Evolutionary conservation across 768 basidiomycete species (phyloP), one percentile per base, ranked within the genome.

Genomic region (Clitopilus passeckerianus): DNA sequence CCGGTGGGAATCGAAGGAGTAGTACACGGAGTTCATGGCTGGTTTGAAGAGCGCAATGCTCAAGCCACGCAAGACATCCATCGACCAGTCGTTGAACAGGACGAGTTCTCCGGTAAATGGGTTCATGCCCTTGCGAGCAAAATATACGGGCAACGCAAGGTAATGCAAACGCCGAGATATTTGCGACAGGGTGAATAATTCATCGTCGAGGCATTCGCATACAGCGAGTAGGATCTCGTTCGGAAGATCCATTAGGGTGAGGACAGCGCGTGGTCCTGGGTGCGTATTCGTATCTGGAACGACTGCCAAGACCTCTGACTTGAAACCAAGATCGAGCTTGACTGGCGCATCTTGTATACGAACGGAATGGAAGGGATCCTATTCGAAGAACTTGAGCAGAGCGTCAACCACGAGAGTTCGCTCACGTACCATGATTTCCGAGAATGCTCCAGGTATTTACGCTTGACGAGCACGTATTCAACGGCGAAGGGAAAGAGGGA

Each of bases 151-250:
- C 14, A 72, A 63, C 0, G 69, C 67, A 43, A 72, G 59, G 53
- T 65, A 58, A 60, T 74, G 68, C 10, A 73, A 53, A 30, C 65
- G 63, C 27, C 64, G 61, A 12, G 65, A 73, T 20, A 67, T 56
- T 37, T 65, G 56, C 2, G 66, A 60, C 18, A 72, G 58, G 1
- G 34, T 18, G 59, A 58, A 66, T 5, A 74, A 57, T 35, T 67
- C 65, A 41, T 67, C 65, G 1, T 60, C 56, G 16, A 70, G 57
- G 24, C 66, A 53, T 30, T 63, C 64, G 34, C 69, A 56, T 27
- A 72, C 58, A 22, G 54, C 52, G 57, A 69, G 61, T n/a, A 72
- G 57, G 35, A 72, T 63, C 57, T 74, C 73, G 18, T 67, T 69
- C 0, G 73, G 73, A n/a, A 74, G 60, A 53, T 66, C 61, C 16